Conservation (phyloP, 192 early-diverging fungal genomes). For the Geranomyces michiganensis region DNA sequence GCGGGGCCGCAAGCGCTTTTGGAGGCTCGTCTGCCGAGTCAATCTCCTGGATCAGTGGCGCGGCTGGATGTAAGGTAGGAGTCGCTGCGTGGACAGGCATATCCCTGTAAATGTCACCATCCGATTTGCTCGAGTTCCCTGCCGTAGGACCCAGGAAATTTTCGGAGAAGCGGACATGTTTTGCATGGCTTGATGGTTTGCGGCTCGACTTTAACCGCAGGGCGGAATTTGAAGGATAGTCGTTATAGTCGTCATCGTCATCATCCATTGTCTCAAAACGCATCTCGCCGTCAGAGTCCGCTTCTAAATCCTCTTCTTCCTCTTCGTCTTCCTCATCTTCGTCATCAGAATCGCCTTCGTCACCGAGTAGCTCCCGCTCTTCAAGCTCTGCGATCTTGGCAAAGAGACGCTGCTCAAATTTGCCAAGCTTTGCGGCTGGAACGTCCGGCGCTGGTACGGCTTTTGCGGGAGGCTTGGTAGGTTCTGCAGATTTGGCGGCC, state of each 20-base stretch:
- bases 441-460: neutral
- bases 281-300: slow-evolving; percentile 43
- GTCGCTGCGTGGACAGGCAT: slow-evolving; percentile 28
- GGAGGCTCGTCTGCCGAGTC: neutral
- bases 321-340: slow-evolving; percentile 45
- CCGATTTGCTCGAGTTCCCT: slow-evolving; percentile 25
- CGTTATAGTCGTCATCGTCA: slow-evolving; percentile 52
- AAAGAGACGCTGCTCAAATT: slow-evolving; percentile 38
- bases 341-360: slow-evolving; percentile 48
- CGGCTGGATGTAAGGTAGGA: no score
- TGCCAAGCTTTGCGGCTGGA: slow-evolving; percentile 5
- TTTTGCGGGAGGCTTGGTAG: neutral
- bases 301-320: slow-evolving; percentile 44
- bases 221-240: slow-evolving; percentile 21
- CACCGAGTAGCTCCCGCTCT: slow-evolving; percentile 55
- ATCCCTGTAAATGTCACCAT: slow-evolving; percentile 44
- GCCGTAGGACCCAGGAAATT: slow-evolving; percentile 1
- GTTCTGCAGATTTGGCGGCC: neutral
- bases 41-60: neutral
- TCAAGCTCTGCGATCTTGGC: slow-evolving; percentile 63
- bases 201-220: slow-evolving; percentile 22
- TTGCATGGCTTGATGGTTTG: neutral
- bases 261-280: slow-evolving; percentile 44
- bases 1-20: slow-evolving; percentile 21
- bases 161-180: slow-evolving; percentile 13